Conservation (phyloP, 352 stramenopile species). For the Phytophthora meadii region DNA sequence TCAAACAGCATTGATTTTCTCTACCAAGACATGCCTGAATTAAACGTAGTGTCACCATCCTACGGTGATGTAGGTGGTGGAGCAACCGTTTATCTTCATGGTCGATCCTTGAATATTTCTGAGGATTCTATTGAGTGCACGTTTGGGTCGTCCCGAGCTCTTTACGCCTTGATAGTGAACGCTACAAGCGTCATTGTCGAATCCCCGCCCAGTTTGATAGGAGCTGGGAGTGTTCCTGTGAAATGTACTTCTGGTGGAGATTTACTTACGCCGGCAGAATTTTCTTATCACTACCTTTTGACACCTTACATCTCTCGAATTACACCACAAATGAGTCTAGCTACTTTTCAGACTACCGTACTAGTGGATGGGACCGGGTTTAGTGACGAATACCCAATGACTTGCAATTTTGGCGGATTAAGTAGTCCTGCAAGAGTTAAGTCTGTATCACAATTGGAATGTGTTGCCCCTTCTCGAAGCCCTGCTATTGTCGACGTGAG, state of each 20-base stretch:
- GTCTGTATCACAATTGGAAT: conserved; percentile 38
- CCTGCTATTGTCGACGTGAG: conserved; percentile 17
- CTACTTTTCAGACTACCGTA: conserved; percentile 24
- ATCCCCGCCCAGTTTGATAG: conserved; percentile 19
- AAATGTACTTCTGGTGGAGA: conserved; percentile 37
- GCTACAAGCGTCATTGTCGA: conserved; percentile 22
- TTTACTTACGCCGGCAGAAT: conserved; percentile 14
- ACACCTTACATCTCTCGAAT: conserved; percentile 18
- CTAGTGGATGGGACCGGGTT: conserved; percentile 46
- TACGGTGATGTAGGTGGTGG: conserved; percentile 45
- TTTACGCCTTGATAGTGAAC: conserved; percentile 20
- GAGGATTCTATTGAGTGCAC: conserved; percentile 35
- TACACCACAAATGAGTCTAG: conserved; percentile 32
- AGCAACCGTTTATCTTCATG: conserved; percentile 19
- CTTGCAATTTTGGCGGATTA: conserved; percentile 41
- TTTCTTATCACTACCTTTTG: conserved; percentile 42
- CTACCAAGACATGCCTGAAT: conserved; percentile 34
- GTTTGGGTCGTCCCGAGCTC: conserved; percentile 26
- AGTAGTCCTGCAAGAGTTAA: conserved; percentile 14
- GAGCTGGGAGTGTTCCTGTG: conserved; percentile 17
- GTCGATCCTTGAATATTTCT: conserved; percentile 32
- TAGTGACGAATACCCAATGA: conserved; percentile 24
- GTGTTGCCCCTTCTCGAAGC: conserved; percentile 28
- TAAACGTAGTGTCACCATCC: conserved; percentile 23
- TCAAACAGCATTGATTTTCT: conserved; percentile 17